Evolutionary conservation across 169 alveolate genomes (phyloP), one percentile per base, ranked within the genome.

Genomic region (Eimeria tenella): DNA sequence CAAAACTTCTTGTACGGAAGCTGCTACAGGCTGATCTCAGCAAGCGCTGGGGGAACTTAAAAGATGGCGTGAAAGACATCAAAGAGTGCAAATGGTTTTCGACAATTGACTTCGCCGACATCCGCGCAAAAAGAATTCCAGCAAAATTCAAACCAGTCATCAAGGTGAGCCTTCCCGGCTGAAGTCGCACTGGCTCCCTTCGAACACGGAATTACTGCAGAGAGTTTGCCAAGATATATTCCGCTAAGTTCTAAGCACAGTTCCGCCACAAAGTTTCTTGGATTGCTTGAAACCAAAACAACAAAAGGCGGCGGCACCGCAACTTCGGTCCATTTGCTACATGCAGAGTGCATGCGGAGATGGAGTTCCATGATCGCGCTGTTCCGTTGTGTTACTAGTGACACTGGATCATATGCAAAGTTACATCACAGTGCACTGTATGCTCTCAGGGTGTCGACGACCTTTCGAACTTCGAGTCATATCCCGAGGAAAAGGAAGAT

Each of bases 1-100:
- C 94, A 25, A 89, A 90, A 49, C 79, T 74, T 21, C 73, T 98
- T 88, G 99, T 99, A 55, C 98, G 98, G 95, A 98, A 98, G 93
- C 96, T 99, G 50, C 96, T 99, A 42, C 97, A 98, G 62, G 98
- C 98, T 21, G 99, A 99, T 88, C 97, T 98, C 81, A 95, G 99
- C 90, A 98, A 99, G 97, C 96, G 99, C 63, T 98, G 97, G 95
- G 99, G 99, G 31, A 98, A 98, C 94, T 96, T 99, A 84, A 98
- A 98, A 95, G 98, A 97, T 25, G 99, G 99, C 25, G 99, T 98
- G 53, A 97, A 97, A 4, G 99, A 98, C 93, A 98, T 99, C 74
- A 98, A 98, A 86, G 96, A 96, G 53, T 98, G 98, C 94, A 95
- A 97, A 50, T 99, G 99, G 98, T 90, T 95, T 62, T 86, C 89